Conservation (phyloP, 305 asterid genomes). For the Fraxinus greggii region DNA sequence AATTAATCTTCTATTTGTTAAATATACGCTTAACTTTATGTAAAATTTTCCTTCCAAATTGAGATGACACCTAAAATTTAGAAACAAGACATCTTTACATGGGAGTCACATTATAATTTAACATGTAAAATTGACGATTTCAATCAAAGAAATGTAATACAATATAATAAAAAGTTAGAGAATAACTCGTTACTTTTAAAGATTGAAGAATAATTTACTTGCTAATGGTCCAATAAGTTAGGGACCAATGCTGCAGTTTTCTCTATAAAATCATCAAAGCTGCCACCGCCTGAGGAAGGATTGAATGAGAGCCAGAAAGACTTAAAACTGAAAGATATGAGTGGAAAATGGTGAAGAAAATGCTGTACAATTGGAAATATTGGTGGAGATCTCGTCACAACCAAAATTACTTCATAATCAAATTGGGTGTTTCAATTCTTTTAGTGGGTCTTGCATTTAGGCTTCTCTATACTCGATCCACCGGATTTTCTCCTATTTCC, state of each 20-base stretch:
- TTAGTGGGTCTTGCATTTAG: conserved; percentile 52
- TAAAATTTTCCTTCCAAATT: background rate
- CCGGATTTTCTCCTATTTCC: conserved; percentile 33
- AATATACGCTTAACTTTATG: background rate
- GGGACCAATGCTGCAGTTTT: background rate
- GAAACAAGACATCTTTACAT: background rate
- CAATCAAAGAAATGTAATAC: background rate
- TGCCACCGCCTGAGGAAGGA: background rate
- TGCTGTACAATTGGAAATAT: conserved; percentile 41
- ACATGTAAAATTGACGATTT: background rate
- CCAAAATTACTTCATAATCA: conserved; percentile 44
- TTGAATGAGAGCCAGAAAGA: background rate
- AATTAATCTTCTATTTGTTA: no score
- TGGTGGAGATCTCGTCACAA: conserved; percentile 48
- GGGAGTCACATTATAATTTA: background rate
- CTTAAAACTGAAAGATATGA: background rate
- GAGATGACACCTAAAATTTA: background rate
- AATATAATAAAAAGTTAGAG: background rate
- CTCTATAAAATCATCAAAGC: background rate
- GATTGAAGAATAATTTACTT: background rate
- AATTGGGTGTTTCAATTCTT: conserved; percentile 56
- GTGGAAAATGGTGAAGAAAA: conserved; percentile 41
- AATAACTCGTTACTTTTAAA: background rate
- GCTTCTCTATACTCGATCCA: conserved; percentile 49
- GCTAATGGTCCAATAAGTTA: background rate